phyloP scores from a whole-genome alignment of 495 filamentous ascomycete species.

The Hypoxylon crocopeplum region DNA sequence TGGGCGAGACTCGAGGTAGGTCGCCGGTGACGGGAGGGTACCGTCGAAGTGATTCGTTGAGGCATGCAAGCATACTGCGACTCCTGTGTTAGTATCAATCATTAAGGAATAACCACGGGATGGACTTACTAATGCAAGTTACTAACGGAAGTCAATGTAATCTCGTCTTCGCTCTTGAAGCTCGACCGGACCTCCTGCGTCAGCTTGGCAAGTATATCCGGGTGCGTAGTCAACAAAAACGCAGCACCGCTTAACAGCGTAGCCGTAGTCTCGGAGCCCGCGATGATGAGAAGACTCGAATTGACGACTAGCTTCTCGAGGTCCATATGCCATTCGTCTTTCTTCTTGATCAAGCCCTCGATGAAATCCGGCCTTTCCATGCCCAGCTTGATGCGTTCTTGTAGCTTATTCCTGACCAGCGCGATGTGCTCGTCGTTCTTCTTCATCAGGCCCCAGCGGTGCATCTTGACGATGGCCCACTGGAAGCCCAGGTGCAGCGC shows the following conservation, averaged over 20 bases:
- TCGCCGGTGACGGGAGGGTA: conserved; percentile 62
- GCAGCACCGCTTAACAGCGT: conserved; percentile 60
- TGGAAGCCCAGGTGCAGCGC: conserved; percentile 31
- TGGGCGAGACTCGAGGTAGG: conserved; percentile 53
- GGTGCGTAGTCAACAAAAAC: conserved; percentile 59
- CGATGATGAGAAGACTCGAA: conserved; percentile 55
- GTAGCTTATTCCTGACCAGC: conserved; percentile 48
- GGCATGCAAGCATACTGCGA: conserved; percentile 54
- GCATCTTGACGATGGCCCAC: conserved; percentile 2
- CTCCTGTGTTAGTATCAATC: not conserved
- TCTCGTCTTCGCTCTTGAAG: conserved; percentile 60
- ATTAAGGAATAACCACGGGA: not conserved
- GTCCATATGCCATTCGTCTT: conserved; percentile 47
- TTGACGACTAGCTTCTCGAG: conserved; percentile 51
- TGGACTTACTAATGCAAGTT: conserved; percentile 51
- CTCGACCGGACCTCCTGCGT: conserved; percentile 56
- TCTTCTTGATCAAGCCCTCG: conserved; percentile 56
- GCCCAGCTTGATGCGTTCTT: conserved; percentile 48
- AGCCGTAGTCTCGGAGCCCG: conserved; percentile 67
- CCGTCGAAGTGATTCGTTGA: conserved; percentile 65
- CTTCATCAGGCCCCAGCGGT: conserved; percentile 26
- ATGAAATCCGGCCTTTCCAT: conserved; percentile 55
- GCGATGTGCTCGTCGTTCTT: conserved; percentile 46
- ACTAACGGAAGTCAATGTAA: conserved; percentile 54
- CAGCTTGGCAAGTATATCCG: conserved; percentile 50